Evolutionary conservation across 257 asterid species (phyloP).

Genomic region (Solanum medicagineum): DNA sequence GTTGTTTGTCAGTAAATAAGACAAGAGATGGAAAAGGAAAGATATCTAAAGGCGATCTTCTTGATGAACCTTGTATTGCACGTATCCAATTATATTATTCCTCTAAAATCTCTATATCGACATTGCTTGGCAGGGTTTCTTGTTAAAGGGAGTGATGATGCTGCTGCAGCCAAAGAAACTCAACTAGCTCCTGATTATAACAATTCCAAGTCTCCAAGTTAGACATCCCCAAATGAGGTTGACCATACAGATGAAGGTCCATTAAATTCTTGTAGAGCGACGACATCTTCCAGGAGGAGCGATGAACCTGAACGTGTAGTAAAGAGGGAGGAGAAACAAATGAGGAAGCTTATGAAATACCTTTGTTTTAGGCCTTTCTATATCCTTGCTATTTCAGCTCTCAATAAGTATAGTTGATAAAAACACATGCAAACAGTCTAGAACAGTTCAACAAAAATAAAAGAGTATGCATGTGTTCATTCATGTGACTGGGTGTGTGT

Average conservation of each 20-base stretch:
- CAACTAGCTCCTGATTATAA: background rate
- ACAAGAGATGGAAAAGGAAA: background rate
- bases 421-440: background rate
- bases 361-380: slow-evolving; percentile 45
- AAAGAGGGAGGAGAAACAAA: slow-evolving; percentile 17
- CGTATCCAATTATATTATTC: background rate
- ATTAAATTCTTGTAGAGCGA: background rate
- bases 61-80: background rate
- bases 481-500: too few relatives aligned
- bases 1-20: background rate
- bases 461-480: background rate
- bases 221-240: background rate
- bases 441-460: background rate
- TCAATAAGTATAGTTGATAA: background rate
- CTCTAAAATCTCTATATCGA: background rate
- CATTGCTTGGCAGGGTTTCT: background rate
- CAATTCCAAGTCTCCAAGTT: background rate
- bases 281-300: slow-evolving; percentile 3
- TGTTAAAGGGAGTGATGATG: slow-evolving; percentile 4
- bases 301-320: background rate
- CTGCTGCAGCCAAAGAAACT: background rate
- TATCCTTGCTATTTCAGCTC: background rate
- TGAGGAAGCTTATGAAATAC: slow-evolving; percentile 30
- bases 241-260: slow-evolving; percentile 21
- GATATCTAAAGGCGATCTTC: background rate